Base-by-base conservation (phyloP, 495 filamentous ascomycete species). In the Annulohypoxylon nitens region DNA sequence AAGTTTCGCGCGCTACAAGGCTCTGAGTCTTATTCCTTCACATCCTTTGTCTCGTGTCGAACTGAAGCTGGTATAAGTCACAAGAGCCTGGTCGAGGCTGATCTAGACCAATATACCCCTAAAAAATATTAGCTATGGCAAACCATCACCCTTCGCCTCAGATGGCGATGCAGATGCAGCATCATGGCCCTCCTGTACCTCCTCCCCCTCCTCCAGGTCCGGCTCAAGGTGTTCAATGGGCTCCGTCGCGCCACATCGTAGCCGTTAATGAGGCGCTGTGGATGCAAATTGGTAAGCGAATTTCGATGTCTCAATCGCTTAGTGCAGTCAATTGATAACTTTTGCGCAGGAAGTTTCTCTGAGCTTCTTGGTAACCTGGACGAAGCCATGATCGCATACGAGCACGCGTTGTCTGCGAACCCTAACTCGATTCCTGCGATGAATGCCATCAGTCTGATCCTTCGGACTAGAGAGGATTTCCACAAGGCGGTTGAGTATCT, bases 401-500 rank as follows among this genome's bases (percentile, higher is more conserved):
- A 99, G 78, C 90, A 92, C 76, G 96, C 95, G 11, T 84, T 98
- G 69, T 87, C 89, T 51, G 90, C 93, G 79, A 98, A 99, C 75
- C 89, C 90, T 54, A 93, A 93, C 83, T 98, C 96, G 6, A 91
- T 97, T 34, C 89, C 90, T 0, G 96, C 96, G 16, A 97, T 99
- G 93, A 97, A 94, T 64, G 92, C 93, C 39, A 97, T 98, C 60
- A 96, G 94, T 30, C 88, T 91, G 75, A 97, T 98, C 64, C 85
- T 98, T 26, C 88, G 97, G 45, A 93, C 93, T 23, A 93, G 93
- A 75, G 96, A 98, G 75, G 93, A 97, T 36, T 99, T 97, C 69
- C 90, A 93, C 37, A 95, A 95, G 77, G 96, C 96, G 2, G 91
- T 97, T 26, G 97, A 98, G 74, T 98, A 94, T 77, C 86, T 99